phyloP scores from a whole-genome alignment of 2,329 filamentous ascomycete species.

The Trichoderma sp. region DNA sequence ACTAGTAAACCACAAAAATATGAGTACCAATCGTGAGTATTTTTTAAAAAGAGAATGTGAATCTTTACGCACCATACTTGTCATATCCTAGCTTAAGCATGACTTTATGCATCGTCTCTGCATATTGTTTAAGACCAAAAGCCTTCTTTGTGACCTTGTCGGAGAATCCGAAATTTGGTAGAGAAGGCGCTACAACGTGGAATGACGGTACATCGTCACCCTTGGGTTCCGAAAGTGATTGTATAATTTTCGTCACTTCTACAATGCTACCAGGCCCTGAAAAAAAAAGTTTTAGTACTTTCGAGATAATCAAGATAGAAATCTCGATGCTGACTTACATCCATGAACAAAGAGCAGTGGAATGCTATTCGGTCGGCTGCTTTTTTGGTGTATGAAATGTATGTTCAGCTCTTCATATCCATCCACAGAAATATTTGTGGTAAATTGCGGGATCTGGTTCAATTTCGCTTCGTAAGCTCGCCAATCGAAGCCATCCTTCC shows the following conservation, averaged over 20 bases:
- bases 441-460: slow-evolving; percentile 59
- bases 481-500: slow-evolving; percentile 58
- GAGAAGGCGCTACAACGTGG: slow-evolving; percentile 55
- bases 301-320: too few species aligned
- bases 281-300: not conserved
- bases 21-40: not conserved
- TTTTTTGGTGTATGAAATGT: slow-evolving; percentile 62
- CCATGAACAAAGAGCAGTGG: slow-evolving; percentile 68
- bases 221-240: slow-evolving; percentile 38
- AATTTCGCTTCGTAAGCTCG: slow-evolving; percentile 54
- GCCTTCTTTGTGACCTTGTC: slow-evolving; percentile 30
- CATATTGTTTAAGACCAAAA: slow-evolving; percentile 35
- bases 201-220: slow-evolving; percentile 40
- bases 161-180: slow-evolving; percentile 51
- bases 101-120: slow-evolving; percentile 61
- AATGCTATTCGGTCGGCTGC: slow-evolving; percentile 50
- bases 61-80: slow-evolving; percentile 30
- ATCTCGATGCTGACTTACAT: slow-evolving; percentile 38
- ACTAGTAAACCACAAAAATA: slow-evolving; percentile 23
- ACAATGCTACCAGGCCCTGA: slow-evolving; percentile 64
- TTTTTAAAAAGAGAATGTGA: too few species aligned
- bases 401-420: slow-evolving; percentile 59
- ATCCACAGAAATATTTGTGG: slow-evolving; percentile 49
- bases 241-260: slow-evolving; percentile 62
- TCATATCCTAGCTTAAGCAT: slow-evolving; percentile 64